Conservation (phyloP, 2,329 filamentous ascomycete species). For the Aspergillus eucalypticola region DNA sequence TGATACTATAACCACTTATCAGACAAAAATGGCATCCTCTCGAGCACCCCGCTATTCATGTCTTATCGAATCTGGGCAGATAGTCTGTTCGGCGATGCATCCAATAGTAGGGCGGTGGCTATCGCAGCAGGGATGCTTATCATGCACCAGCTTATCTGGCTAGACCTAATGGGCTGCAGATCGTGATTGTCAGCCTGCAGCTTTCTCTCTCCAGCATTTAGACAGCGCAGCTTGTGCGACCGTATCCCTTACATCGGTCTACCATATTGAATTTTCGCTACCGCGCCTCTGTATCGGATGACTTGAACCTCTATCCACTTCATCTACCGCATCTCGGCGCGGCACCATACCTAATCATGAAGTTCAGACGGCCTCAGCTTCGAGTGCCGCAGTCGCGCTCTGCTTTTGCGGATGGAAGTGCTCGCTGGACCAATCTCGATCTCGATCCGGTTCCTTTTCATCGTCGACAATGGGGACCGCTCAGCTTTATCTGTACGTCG, state of each 20-base stretch:
- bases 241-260: not conserved
- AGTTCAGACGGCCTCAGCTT: conserved; percentile 42
- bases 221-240: conserved; percentile 1
- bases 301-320: not conserved
- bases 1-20: not conserved
- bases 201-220: not conserved
- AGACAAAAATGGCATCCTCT: not conserved
- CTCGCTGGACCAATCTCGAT: conserved; percentile 52
- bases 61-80: not conserved
- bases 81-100: not conserved
- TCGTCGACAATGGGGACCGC: conserved; percentile 49
- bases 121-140: conserved; percentile 2
- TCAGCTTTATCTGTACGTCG: conserved; percentile 41
- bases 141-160: conserved; percentile 4
- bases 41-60: not conserved
- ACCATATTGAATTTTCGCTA: not conserved
- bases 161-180: not conserved
- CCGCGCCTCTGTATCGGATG: not conserved
- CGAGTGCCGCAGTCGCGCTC: conserved; percentile 49
- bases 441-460: conserved; percentile 51
- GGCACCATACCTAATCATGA: conserved; percentile 16
- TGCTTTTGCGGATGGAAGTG: conserved; percentile 47
- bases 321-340: not conserved
- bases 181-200: conserved; percentile 3
- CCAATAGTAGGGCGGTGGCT: not conserved